Conservation (phyloP, 2,329 filamentous ascomycete genomes). For the Ustulina deusta region DNA sequence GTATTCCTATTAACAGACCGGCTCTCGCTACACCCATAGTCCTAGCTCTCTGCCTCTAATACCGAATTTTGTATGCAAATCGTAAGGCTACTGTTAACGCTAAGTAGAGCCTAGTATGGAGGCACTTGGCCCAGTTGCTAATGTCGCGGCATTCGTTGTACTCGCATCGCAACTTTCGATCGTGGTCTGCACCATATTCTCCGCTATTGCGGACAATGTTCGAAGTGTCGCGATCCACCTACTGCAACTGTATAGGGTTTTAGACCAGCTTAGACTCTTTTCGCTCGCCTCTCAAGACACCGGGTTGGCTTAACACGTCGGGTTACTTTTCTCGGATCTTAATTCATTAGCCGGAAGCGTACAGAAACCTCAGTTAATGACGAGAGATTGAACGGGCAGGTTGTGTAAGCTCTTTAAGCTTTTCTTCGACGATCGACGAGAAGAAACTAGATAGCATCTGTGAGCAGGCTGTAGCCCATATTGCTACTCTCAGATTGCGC, state of each 20-base stretch:
- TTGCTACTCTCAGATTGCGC: too few relatives aligned
- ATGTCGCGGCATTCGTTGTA: slow-evolving; percentile 20
- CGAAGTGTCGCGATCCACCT: slow-evolving; percentile 6
- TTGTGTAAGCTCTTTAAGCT: too few relatives aligned
- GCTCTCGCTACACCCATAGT: neutral
- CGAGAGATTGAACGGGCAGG: too few relatives aligned
- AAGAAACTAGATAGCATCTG: too few relatives aligned
- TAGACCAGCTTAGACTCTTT: slow-evolving; percentile 21
- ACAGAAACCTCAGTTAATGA: too few relatives aligned
- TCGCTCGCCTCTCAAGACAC: slow-evolving; percentile 12
- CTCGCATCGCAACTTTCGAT: slow-evolving; percentile 18
- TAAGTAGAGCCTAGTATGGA: too few relatives aligned
- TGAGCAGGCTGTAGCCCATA: too few relatives aligned
- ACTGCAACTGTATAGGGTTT: slow-evolving; percentile 14
- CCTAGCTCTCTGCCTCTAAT: neutral
- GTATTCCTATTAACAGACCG: neutral
- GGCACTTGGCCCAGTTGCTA: too few relatives aligned
- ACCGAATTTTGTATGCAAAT: neutral
- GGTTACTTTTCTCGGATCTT: neutral
- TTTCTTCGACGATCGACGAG: too few relatives aligned
- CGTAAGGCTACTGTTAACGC: neutral
- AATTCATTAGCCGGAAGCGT: too few relatives aligned
- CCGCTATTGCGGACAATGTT: slow-evolving; percentile 10
- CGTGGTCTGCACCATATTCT: slow-evolving; percentile 4
- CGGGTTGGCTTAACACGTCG: neutral